These are phyloP conservation scores for Vigna radiata DNA, from an alignment of 306 rosid genomes.

Conservation along the genomic window DNA sequence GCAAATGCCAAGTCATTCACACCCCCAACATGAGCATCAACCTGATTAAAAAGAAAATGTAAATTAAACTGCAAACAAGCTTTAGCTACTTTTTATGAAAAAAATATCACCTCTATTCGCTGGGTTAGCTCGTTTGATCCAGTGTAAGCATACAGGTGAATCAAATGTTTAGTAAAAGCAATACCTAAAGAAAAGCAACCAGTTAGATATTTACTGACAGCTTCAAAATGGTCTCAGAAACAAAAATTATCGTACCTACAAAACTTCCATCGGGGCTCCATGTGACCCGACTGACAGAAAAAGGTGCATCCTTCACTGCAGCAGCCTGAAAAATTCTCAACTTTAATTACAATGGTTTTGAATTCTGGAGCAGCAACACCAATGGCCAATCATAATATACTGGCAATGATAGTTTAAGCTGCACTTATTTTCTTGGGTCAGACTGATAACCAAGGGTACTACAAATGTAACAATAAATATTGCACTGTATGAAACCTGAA, in stretches of 20 bases:
- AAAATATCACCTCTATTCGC: constrained; percentile 67
- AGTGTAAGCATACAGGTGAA: constrained; percentile 71
- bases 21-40: constrained; percentile 84
- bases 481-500: constrained; percentile 65
- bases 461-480: constrained; percentile 31
- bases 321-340: constrained; percentile 61
- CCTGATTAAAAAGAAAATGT: constrained; percentile 52
- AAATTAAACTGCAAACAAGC: constrained; percentile 43
- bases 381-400: constrained; percentile 30
- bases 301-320: constrained; percentile 54
- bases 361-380: constrained; percentile 39
- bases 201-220: constrained; percentile 40
- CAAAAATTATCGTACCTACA: constrained; percentile 66
- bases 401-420: constrained; percentile 30
- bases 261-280: constrained; percentile 91
- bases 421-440: constrained; percentile 20
- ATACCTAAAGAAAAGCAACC: constrained; percentile 66
- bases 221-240: constrained; percentile 38
- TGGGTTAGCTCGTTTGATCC: constrained; percentile 74
- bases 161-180: constrained; percentile 83
- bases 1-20: constrained; percentile 94
- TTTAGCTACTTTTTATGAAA: constrained; percentile 25
- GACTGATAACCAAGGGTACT: constrained; percentile 19
- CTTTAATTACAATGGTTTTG: constrained; percentile 42
- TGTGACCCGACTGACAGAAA: constrained; percentile 80